Conservation (phyloP, 2,329 filamentous ascomycete genomes). For the Aspergillus pseudoterreus region DNA sequence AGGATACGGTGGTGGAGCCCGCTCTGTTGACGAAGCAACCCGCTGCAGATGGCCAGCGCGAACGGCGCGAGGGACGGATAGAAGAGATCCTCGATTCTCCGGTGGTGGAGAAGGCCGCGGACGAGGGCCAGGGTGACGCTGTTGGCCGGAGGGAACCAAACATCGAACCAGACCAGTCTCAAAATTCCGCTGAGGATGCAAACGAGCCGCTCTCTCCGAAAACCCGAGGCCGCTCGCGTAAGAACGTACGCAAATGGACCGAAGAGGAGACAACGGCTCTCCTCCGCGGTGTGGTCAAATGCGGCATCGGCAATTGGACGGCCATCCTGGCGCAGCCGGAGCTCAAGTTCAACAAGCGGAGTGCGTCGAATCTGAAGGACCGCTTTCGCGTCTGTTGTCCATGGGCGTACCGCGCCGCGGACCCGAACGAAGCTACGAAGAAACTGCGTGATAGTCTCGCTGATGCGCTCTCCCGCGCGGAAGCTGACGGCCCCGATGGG, state of each 20-base stretch:
- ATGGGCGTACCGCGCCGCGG: slow-evolving; percentile 40
- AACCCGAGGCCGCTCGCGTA: slow-evolving; percentile 41
- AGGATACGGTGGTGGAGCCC: slow-evolving; percentile 22
- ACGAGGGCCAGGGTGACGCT: slow-evolving; percentile 12
- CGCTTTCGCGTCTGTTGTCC: slow-evolving; percentile 55
- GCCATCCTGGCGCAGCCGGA: slow-evolving; percentile 56
- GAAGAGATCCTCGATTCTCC: slow-evolving; percentile 33
- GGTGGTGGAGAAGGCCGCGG: slow-evolving; percentile 18
- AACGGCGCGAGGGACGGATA: slow-evolving; percentile 32
- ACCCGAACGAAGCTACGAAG: slow-evolving; percentile 35
- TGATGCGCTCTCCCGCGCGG: slow-evolving; percentile 29
- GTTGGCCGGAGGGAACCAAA: background rate
- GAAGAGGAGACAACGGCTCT: slow-evolving; percentile 59
- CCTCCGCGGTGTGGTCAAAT: slow-evolving; percentile 56
- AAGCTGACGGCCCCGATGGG: slow-evolving; percentile 22
- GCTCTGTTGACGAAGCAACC: slow-evolving; percentile 14
- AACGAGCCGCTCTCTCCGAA: slow-evolving; percentile 29
- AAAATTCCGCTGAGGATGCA: slow-evolving; percentile 2
- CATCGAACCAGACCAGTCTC: too few species aligned
- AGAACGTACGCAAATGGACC: slow-evolving; percentile 53
- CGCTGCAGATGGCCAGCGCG: slow-evolving; percentile 21
- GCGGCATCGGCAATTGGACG: slow-evolving; percentile 64
- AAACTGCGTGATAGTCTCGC: slow-evolving; percentile 35
- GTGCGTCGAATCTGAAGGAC: slow-evolving; percentile 62
- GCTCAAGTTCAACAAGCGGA: slow-evolving; percentile 55